Base-by-base conservation (phyloP, 768 basidiomycete genomes). In the Hygrocybe coccinea region DNA sequence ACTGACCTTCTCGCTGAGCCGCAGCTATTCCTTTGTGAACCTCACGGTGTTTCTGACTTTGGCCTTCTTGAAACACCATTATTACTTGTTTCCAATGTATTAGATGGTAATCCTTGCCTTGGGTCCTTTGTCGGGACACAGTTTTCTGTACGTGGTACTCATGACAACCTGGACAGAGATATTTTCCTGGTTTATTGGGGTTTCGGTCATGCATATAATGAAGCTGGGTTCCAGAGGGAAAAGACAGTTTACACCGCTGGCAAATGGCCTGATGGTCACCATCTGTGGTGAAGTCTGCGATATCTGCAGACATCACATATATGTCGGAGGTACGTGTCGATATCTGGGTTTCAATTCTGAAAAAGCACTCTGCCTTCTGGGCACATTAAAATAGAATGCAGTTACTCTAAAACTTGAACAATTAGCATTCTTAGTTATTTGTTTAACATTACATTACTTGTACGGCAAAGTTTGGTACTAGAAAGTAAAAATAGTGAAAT, bases 1-100 rank as follows among this genome's bases (percentile, higher is more conserved):
- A 47, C 19, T 50, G 15, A 50, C 49, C 49, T 35, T 50, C 19
- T 35, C 49, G 29, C 49, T 50, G 49, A n/a, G 49, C 49, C 7
- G 17, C 49, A 11, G 8, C 33, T 14, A 50, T n/a, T 7, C 12
- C 15, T 50, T 50, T 34, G 15, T 50, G 29, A 36, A 50, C 35
- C 21, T 9, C 46, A 22, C 25, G 2, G 10, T n/a, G 46, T 7
- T 48, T 14, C 15, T 10, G 8, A 29, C 15, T 48, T 24, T 48
- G 38, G 14, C 15, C 38, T 39, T 14, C 19, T 14, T 19, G 38
- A 14, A 39, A 39, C 14, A 39, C 19, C 15, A 39, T 15, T 39
- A 39, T 19, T 19, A 39, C 38, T 39, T 19, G 14, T 39, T 39
- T 4, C 38, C 38, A 14, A 39, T 15, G 15, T 48, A 29, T 10